phyloP scores from a whole-genome alignment of 768 basidiomycete species.

The Pisolithus tinctorius region DNA sequence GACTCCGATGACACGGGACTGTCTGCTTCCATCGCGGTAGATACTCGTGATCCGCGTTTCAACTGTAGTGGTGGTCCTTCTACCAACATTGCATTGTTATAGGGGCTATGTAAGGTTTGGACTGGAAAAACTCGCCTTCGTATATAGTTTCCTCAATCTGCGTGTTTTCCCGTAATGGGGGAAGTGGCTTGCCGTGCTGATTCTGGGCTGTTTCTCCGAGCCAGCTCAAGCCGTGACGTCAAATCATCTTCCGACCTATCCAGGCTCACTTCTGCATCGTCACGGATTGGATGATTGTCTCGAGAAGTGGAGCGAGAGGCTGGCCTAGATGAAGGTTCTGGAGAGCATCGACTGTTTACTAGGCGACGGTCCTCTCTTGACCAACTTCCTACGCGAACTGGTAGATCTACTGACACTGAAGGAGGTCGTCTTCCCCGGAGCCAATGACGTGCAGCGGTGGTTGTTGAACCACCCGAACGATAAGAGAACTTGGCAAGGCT shows the following conservation, averaged over 20 bases:
- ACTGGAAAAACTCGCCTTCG: conserved; percentile 49
- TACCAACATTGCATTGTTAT: conserved; percentile 17
- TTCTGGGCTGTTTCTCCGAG: conserved; percentile 78
- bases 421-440: conserved; percentile 56
- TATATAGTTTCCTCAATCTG: conserved; percentile 65
- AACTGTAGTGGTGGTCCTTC: conserved; percentile 54
- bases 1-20: conserved; percentile 43
- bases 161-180: conserved; percentile 36
- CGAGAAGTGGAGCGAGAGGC: conserved; percentile 39
- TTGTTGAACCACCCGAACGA: conserved; percentile 55
- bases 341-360: conserved; percentile 27
- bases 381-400: conserved; percentile 41
- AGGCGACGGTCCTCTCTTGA: conserved; percentile 42
- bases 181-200: conserved; percentile 47
- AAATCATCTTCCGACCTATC: conserved; percentile 75
- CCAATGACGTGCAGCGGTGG: conserved; percentile 55
- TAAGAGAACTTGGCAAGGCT: conserved; percentile 68
- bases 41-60: conserved; percentile 50
- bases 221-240: conserved; percentile 70
- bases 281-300: conserved; percentile 32
- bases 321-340: conserved; percentile 29
- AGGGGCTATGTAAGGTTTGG: conserved; percentile 2
- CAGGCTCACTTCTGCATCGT: conserved; percentile 36
- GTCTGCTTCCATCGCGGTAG: conserved; percentile 31
- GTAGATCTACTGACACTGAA: conserved; percentile 38